These are phyloP conservation scores for Neofusicoccum parvum DNA, from an alignment of 2,329 filamentous ascomycete species.

Conservation along the genomic window DNA sequence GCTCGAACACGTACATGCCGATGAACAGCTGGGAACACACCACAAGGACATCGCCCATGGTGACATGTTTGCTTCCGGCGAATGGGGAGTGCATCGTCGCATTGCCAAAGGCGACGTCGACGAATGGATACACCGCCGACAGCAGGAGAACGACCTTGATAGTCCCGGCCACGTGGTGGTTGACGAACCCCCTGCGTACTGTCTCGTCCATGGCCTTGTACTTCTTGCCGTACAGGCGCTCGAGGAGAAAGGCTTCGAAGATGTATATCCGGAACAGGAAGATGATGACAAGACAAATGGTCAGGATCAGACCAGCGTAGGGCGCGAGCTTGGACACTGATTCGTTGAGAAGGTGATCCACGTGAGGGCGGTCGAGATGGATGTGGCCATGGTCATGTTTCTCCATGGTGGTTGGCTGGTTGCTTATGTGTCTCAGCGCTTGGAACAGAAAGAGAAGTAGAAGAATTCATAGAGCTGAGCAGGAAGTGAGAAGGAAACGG, in stretches of 20 bases:
- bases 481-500: too few species aligned
- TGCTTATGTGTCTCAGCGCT: background rate
- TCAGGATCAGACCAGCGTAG: conserved; percentile 30
- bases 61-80: conserved; percentile 34
- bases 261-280: conserved; percentile 34
- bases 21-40: conserved; percentile 45
- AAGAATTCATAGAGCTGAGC: too few species aligned
- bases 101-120: conserved; percentile 40
- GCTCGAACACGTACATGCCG: conserved; percentile 52
- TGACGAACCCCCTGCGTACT: conserved; percentile 46
- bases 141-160: conserved; percentile 47
- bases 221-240: conserved; percentile 36
- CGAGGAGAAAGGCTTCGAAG: conserved; percentile 44
- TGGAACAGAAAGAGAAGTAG: too few species aligned
- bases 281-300: conserved; percentile 25
- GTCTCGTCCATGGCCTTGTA: conserved; percentile 41
- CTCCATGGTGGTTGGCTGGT: background rate
- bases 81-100: conserved; percentile 37
- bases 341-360: background rate
- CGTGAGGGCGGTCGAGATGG: background rate
- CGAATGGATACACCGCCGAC: conserved; percentile 46
- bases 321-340: conserved; percentile 27
- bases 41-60: conserved; percentile 45
- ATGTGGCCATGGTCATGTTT: background rate
- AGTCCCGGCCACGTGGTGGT: conserved; percentile 49